Base-by-base conservation (phyloP, 495 filamentous ascomycete species). In the Penicillium coffeae region DNA sequence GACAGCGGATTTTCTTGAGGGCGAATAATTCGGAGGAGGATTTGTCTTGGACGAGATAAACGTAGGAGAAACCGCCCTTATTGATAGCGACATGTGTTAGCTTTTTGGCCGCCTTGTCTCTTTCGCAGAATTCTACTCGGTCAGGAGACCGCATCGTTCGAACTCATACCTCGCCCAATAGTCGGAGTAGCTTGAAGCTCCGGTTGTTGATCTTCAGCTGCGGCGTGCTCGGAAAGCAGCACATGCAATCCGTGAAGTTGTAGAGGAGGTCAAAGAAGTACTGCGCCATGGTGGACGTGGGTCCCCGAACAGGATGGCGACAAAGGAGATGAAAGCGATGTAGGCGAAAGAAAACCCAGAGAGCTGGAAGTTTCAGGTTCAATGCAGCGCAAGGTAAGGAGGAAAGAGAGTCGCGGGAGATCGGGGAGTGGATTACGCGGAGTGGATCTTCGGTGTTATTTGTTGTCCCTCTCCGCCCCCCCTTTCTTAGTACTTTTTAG, bases 1-100 rank as follows among this genome's bases (percentile, higher is more conserved):
- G 93, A 72, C 89, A 98, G 56, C 92, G 84, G 63, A 98, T 98
- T 73, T 97, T 97, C 71, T 98, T 98, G 25, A 98, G 81, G 6
- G 93, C 93, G 71, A 91, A 95, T 34, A 96, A 79, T 50, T 88
- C 80, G 18, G 86, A 84, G 41, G 79, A 85, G 22, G 78, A 73
- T 36, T 85, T 91, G 61, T 94, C 89, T 79, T 96, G 88, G 22
- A 98, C 93, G 45, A 98, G 87, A 70, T 98, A 98, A 50, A 98
- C 93, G 65, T 97, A 97, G 55, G 88, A 93, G 77, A 97, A 98
- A 50, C 93, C 92, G 66, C 92, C 92, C 83, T 92, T 62, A 43
- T 40, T 34, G 10, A 34, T 30, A 50, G 16, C 8, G 15, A 9
- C 13, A 38, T 21, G 13, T 30, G 43, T 50, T 47, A 54, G 51